Evolutionary conservation across 106 monocot genomes (phyloP).

Genomic region (Alisma plantagoaquatica): DNA sequence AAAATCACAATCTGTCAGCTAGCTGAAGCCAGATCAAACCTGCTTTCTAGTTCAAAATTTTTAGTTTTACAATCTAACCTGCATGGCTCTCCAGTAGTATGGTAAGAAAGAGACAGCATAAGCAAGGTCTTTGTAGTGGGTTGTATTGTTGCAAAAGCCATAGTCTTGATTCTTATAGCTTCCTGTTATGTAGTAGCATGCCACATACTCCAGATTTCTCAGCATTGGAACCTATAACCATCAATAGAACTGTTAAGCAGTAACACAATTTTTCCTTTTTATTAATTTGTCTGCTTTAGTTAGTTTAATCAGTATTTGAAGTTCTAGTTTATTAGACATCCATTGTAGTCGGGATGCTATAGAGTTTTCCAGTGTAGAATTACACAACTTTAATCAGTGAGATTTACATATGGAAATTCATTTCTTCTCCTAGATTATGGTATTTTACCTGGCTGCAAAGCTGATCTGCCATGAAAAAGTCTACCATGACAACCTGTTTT

Average conservation of each 20-base stretch:
- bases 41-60: too few species aligned
- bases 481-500: slow-evolving; percentile 93
- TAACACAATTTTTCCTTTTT: background rate
- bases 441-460: slow-evolving; percentile 94
- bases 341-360: too few species aligned
- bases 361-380: too few species aligned
- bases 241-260: too few species aligned
- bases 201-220: slow-evolving; percentile 76
- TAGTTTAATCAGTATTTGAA: too few species aligned
- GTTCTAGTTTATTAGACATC: too few species aligned
- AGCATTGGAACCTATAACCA: slow-evolving; percentile 84
- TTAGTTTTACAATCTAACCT: too few species aligned
- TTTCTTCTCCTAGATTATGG: too few species aligned
- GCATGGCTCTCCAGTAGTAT: slow-evolving; percentile 99
- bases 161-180: slow-evolving; percentile 90
- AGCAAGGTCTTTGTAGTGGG: slow-evolving; percentile 64
- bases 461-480: slow-evolving; percentile 99
- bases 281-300: too few species aligned
- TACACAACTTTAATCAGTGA: too few species aligned
- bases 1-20: background rate
- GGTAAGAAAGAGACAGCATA: slow-evolving; percentile 96
- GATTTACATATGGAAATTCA: too few species aligned
- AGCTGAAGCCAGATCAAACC: too few species aligned
- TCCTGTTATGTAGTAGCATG: slow-evolving; percentile 97
- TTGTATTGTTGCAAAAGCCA: slow-evolving; percentile 58